Conservation (phyloP, 257 asterid genomes). For the Plectranthus barbatus region DNA sequence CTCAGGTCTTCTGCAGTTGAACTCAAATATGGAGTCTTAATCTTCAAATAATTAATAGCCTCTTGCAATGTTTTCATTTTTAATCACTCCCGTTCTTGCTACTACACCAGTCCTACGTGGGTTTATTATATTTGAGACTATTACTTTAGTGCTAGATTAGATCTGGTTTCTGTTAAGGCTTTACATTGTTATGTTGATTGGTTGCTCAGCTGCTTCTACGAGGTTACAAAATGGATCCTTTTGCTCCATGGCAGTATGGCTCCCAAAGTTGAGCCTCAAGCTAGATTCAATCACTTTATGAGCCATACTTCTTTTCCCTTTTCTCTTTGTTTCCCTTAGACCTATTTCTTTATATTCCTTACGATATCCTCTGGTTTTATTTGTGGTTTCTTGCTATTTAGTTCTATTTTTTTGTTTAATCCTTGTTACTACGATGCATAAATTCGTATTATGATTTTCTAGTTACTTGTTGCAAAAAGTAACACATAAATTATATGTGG, state of each 20-base stretch:
- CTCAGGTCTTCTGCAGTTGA: background rate
- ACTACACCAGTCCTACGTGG: background rate
- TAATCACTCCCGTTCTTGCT: background rate
- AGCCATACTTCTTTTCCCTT: background rate
- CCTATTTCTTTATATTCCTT: background rate
- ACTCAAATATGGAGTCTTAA: background rate
- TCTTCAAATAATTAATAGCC: background rate
- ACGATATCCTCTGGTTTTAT: background rate
- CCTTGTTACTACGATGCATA: background rate
- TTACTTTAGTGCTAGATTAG: background rate
- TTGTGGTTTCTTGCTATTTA: background rate
- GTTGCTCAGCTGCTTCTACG: too few relatives aligned
- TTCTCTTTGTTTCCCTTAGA: background rate
- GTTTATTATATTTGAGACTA: background rate
- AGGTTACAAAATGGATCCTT: background rate
- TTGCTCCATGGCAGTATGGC: slow-evolving; percentile 4
- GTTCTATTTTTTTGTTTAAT: background rate
- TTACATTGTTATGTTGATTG: slow-evolving; percentile 10
- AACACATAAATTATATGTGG: background rate
- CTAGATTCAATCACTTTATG: background rate
- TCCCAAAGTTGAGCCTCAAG: slow-evolving; percentile 3
- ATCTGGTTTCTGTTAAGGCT: background rate
- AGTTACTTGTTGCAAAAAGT: background rate
- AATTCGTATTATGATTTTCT: background rate
- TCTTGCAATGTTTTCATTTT: background rate